Conservation (phyloP, 371 early-diverging fungal species). For the Rhizopus sp. region DNA sequence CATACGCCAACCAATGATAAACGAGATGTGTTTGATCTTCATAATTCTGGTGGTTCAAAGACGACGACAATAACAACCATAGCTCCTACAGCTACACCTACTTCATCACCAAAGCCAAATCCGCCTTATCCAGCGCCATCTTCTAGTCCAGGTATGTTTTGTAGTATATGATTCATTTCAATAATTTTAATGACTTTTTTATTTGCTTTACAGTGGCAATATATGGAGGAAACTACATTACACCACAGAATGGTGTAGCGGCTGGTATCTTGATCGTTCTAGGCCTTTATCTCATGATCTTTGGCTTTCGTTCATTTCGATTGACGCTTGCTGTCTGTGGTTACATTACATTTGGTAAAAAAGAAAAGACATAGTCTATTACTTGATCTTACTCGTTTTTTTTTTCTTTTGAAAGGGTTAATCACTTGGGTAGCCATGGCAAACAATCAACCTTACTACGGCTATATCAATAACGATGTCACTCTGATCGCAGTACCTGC, state of each 20-base stretch:
- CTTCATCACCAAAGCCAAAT: slow-evolving; percentile 2
- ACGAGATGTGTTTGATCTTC: slow-evolving; percentile 18
- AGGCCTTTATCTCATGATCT: slow-evolving; percentile 32
- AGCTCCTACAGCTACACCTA: slow-evolving; percentile 5
- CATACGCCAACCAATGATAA: neutral
- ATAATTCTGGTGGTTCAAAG: slow-evolving; percentile 14
- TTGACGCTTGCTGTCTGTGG: slow-evolving; percentile 34
- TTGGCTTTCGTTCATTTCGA: slow-evolving; percentile 36
- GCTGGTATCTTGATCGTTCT: slow-evolving; percentile 34
- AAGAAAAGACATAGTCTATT: no score
- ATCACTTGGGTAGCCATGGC: slow-evolving; percentile 32
- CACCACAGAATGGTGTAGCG: slow-evolving; percentile 33
- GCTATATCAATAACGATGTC: slow-evolving; percentile 27
- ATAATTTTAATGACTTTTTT: neutral
- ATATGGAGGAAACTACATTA: slow-evolving; percentile 25
- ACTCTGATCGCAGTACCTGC: slow-evolving; percentile 27
- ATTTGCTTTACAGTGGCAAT: slow-evolving; percentile 8
- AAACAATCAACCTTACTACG: slow-evolving; percentile 28
- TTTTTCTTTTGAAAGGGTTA: neutral
- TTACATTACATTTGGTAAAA: slow-evolving; percentile 32
- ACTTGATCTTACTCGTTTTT: no score
- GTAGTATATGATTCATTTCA: neutral
- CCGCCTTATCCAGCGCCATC: slow-evolving; percentile 8
- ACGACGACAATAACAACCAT: slow-evolving; percentile 5
- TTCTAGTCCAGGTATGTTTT: slow-evolving; percentile 12